Percentiles rank a stretch among this genome's conserved stretches.
Conservation (phyloP, 768 basidiomycete genomes). For the Mycena venus region DNA sequence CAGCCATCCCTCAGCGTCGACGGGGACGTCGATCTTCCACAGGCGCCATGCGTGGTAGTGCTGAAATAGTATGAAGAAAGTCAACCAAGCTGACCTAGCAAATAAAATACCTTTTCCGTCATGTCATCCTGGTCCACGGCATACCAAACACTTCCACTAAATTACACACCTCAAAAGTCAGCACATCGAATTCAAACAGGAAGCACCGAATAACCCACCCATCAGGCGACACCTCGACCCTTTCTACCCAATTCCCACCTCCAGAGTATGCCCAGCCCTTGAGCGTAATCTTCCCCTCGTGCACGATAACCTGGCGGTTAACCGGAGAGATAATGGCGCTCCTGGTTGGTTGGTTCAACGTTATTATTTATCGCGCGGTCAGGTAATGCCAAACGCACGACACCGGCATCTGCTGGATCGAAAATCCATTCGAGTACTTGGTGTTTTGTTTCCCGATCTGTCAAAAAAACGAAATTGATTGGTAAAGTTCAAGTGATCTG, state of each 20-base stretch:
- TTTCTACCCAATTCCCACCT: conserved; percentile 67
- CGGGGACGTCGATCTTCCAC: conserved; percentile 65
- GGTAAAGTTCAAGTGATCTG: too few species aligned
- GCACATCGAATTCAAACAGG: not conserved
- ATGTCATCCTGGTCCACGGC: conserved; percentile 58
- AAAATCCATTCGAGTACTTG: conserved; percentile 67
- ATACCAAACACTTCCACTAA: conserved; percentile 65
- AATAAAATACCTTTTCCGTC: conserved; percentile 57
- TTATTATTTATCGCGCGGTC: not conserved
- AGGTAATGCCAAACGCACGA: conserved; percentile 53
- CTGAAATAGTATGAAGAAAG: conserved; percentile 37
- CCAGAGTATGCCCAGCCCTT: conserved; percentile 61
- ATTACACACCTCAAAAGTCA: not conserved
- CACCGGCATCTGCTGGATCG: conserved; percentile 71
- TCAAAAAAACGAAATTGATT: not conserved
- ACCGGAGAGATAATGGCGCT: conserved; percentile 62
- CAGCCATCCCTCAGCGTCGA: conserved; percentile 69
- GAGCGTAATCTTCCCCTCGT: conserved; percentile 61
- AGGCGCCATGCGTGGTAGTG: conserved; percentile 69
- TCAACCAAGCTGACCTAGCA: not conserved
- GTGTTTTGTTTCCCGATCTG: conserved; percentile 67
- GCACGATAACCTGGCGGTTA: conserved; percentile 61
- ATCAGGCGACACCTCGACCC: conserved; percentile 67
- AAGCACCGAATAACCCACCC: conserved; percentile 44
- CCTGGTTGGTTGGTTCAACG: conserved; percentile 40